Evolutionary conservation across 1,139 yeast species (phyloP), one percentile per base, ranked within the genome.

Genomic region (Saccharomycopsis hybrid): DNA sequence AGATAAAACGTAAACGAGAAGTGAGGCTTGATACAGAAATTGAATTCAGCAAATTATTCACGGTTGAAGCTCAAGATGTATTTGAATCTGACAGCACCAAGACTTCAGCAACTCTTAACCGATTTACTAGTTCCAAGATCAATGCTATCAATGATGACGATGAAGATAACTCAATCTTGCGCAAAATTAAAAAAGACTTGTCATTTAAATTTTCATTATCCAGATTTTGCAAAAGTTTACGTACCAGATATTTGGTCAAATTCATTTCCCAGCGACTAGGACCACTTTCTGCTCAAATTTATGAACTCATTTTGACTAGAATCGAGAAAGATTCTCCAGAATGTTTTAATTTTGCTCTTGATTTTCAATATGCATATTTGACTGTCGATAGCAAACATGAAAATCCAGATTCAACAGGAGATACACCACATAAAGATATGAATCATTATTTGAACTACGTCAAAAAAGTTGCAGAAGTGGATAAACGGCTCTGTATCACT

Each of bases 221-320:
- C 35, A 71, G 95, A 57, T 88, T 77, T 60, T 72, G 85, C 52
- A 83, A 88, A 58, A 68, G 77, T 43, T 73, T 82, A 59, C 74
- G 97, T 56, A 74, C 85, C 13, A 66, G 70, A 41, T 85, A 85
- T 55, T 71, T 92, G 31, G 77, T 73, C 1, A 77, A 77, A 41
- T 72, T 85, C 48, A 86, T 84, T 24, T 73, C 73, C 40, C 80
- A 84, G 46, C 74, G 90, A 53, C 67, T 89, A 44, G 98, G 98
- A 4, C 65, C 73, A 9, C 65, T 84, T 2, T 73, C 94, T 0
- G 76, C 95, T 0, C 68, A 72, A 47, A 74, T 94, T 5, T 92
- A 85, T 62, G 72, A 74, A 48, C 66, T 74, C 5, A 79, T 83
- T 4, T 72, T 92, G 55, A 61, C 67, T 42, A 62, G 75, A 40